Evolutionary conservation across 2,329 filamentous ascomycete species (phyloP).

Genomic region (Fusarium sp.): DNA sequence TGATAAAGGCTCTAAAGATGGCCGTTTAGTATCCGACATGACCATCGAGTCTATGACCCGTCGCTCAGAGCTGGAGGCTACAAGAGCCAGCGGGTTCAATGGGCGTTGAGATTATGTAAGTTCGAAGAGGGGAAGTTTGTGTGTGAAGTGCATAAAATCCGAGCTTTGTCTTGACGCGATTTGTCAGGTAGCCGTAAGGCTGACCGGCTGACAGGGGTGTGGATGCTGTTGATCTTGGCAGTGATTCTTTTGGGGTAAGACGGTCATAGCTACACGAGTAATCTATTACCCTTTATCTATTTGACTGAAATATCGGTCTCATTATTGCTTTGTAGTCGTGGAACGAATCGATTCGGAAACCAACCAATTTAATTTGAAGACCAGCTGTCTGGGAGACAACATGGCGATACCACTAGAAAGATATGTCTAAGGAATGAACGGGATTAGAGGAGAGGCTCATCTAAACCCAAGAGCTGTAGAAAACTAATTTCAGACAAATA

Average conservation of each 20-base stretch:
- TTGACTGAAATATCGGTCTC: rapidly evolving
- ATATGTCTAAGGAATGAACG: neutral
- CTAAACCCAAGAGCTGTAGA: rapidly evolving
- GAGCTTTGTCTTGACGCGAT: neutral
- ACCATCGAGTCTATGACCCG: rapidly evolving
- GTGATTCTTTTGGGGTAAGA: too few relatives aligned
- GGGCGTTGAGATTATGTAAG: rapidly evolving
- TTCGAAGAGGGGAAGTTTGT: neutral
- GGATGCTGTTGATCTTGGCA: neutral
- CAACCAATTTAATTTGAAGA: neutral
- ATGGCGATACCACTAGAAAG: neutral
- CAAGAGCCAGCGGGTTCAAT: neutral
- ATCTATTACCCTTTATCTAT: neutral
- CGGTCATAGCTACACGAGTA: neutral
- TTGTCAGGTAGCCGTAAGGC: neutral
- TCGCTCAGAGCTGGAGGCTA: rapidly evolving
- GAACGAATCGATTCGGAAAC: too few relatives aligned
- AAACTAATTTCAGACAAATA: neutral
- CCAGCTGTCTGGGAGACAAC: neutral
- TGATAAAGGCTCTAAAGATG: neutral
- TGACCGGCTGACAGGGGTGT: neutral
- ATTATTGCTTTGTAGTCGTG: rapidly evolving
- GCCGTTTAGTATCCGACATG: neutral
- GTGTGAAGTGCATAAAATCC: too few relatives aligned
- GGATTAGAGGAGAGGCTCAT: neutral